Evolutionary conservation across 257 asterid genomes (phyloP).

Genomic region (Nyctanthes arbortristis): DNA sequence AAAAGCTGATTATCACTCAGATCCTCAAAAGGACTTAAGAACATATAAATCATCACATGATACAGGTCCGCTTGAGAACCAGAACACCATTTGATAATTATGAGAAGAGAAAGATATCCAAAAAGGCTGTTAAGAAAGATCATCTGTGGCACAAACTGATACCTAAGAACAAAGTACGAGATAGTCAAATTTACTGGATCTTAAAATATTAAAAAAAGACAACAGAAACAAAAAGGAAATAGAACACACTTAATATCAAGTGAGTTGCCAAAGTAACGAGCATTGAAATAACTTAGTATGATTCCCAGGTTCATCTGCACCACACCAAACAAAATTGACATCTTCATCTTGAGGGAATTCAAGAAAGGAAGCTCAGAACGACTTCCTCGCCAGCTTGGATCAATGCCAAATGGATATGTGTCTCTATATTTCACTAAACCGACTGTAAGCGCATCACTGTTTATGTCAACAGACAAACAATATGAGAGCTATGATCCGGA

Average conservation of each 20-base stretch:
- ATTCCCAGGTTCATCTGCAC: constrained; percentile 95
- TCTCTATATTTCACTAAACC: constrained; percentile 71
- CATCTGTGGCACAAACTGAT: constrained; percentile 88
- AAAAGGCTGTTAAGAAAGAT: constrained; percentile 91
- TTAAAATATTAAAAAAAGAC: constrained; percentile 9
- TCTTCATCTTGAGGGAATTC: constrained; percentile 93
- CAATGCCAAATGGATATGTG: constrained; percentile 93
- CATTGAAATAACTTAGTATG: constrained; percentile 78
- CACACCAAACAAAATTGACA: constrained; percentile 87
- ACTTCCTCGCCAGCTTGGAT: constrained; percentile 97
- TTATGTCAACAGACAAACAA: constrained; percentile 25
- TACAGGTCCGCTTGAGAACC: constrained; percentile 95
- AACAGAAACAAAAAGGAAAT: constrained; percentile 15
- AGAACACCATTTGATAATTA: constrained; percentile 80
- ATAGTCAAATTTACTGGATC: constrained; percentile 26
- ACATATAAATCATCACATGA: constrained; percentile 97
- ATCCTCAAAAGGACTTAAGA: constrained; percentile 90
- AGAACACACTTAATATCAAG: constrained; percentile 67
- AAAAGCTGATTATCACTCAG: constrained; percentile 78
- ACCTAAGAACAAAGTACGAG: constrained; percentile 48
- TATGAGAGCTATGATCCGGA: constrained; percentile 18
- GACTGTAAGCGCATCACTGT: constrained; percentile 66
- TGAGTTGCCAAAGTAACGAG: constrained; percentile 62
- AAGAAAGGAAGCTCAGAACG: constrained; percentile 93
- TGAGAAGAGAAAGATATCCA: constrained; percentile 90